Evolutionary conservation across 306 rosid genomes (phyloP), one percentile per base, ranked within the genome.

Genomic region (Rosa rugosa): DNA sequence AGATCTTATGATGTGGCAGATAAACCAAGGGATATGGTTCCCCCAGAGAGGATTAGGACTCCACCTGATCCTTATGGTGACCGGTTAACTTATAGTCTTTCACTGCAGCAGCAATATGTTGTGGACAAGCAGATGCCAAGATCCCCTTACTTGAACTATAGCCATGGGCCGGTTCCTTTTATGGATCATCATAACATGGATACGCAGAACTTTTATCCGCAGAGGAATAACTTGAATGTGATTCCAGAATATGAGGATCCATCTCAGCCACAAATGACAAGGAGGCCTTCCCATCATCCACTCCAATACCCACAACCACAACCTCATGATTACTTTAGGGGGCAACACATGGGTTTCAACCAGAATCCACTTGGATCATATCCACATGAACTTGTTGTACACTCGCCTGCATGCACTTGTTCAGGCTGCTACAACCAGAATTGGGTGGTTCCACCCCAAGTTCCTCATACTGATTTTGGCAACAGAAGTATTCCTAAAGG

Each of bases 341-440:
- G 73, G 22, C 79, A 47, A 23, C 44, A 64, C 51, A 74, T 54
- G 76, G 78, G 68, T 47, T 66, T 34, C 74, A 63, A 71, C 27
- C 79, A 14, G 79, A 71, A 83, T 80, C 73, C 77, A 59, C 36
- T 42, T 8, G 47, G 80, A 49, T 69, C 77, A 9, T 70, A 73
- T 77, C 81, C 45, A 45, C 80, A 73, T 4, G 85, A 80, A 56
- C 71, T 49, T 42, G 69, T 47, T 64, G 36, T 38, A 73, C 90
- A 84, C 73, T 76, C 79, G 4, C 75, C 86, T 23, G 46, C 64
- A 34, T 84, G 90, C 59, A 69, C 86, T 80, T 82, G 88, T 70
- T 70, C 67, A 11, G 78, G 22, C 27, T 87, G 90, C 80, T 64
- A 51, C 79, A 49, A 72, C 72, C 87, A 71, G 46, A 79, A 79